Conservation (phyloP, 108 stramenopile genomes). For the Cyclostephanos tholiformis region DNA sequence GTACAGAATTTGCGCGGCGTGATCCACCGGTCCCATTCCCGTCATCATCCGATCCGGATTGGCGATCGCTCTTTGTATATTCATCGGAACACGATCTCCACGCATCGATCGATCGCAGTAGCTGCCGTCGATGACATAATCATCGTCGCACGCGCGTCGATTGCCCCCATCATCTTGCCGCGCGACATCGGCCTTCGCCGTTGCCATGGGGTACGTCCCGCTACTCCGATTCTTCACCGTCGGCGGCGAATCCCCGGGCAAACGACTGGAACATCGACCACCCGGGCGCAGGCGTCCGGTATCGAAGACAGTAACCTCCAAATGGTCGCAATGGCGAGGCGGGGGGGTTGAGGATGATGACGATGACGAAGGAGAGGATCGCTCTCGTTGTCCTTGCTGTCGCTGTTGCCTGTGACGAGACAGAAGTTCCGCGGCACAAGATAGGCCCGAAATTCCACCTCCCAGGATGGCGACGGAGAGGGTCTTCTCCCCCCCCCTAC, state of each 20-base stretch:
- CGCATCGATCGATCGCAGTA: not conserved
- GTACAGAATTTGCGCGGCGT: conserved; percentile 77
- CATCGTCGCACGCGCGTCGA: conserved; percentile 1
- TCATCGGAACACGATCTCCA: not conserved
- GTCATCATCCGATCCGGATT: conserved; percentile 16
- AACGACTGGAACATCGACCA: conserved; percentile 71
- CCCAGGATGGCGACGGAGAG: conserved; percentile 74
- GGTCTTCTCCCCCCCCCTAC: not conserved
- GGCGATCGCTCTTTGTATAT: conserved; percentile 5
- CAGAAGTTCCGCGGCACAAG: conserved; percentile 57
- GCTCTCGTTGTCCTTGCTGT: conserved; percentile 6
- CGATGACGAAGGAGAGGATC: no score
- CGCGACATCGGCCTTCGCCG: not conserved
- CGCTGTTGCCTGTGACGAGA: conserved; percentile 31
- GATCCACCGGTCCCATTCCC: conserved; percentile 56
- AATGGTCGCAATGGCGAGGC: no score
- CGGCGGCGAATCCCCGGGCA: conserved; percentile 45
- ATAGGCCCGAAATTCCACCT: conserved; percentile 80
- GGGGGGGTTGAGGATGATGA: not conserved
- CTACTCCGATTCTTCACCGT: conserved; percentile 23
- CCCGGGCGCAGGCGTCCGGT: conserved; percentile 83
- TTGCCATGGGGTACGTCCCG: not conserved
- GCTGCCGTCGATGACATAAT: not conserved
- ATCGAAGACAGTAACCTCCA: conserved; percentile 63
- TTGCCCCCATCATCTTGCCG: not conserved